Percentiles rank a stretch among this genome's conserved stretches.
Conservation (phyloP, 1,284 basidiomycete species). For the Taiwanofungus camphoratus region DNA sequence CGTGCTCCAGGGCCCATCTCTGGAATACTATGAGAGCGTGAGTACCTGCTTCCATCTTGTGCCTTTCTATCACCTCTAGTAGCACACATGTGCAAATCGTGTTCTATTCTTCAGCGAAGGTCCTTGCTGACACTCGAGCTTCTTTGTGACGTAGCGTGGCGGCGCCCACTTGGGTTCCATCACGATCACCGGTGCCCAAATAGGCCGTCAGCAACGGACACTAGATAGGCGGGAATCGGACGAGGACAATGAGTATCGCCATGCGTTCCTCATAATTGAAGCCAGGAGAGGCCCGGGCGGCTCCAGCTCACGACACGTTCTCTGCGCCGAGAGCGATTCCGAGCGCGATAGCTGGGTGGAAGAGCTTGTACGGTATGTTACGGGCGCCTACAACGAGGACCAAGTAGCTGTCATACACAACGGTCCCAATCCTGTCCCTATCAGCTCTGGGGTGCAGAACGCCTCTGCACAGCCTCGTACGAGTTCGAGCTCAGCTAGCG, state of each 20-base stretch:
- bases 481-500: constrained; percentile 49
- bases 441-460: constrained; percentile 15
- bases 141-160: constrained; percentile 58
- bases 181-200: constrained; percentile 81
- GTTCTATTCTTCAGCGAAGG: constrained; percentile 6
- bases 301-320: constrained; percentile 78
- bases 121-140: constrained; percentile 13
- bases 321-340: constrained; percentile 92
- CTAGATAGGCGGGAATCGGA: constrained; percentile 44
- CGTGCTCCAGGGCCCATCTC: constrained; percentile 77
- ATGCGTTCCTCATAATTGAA: constrained; percentile 96
- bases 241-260: constrained; percentile 91
- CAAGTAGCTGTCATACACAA: constrained; percentile 18
- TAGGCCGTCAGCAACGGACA: constrained; percentile 60
- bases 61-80: constrained; percentile 5
- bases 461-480: constrained; percentile 39
- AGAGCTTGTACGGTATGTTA: constrained; percentile 82
- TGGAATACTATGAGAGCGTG: constrained; percentile 95
- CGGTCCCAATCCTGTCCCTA: constrained; percentile 25
- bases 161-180: constrained; percentile 90
- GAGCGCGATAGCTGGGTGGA: constrained; percentile 96
- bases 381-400: constrained; percentile 68
- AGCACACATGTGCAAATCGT: constrained; percentile 3
- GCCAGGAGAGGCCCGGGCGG: constrained; percentile 66
- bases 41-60: constrained; percentile 31